Conservation (phyloP, 805 yeast genomes). For the Sungouiella blattae region DNA sequence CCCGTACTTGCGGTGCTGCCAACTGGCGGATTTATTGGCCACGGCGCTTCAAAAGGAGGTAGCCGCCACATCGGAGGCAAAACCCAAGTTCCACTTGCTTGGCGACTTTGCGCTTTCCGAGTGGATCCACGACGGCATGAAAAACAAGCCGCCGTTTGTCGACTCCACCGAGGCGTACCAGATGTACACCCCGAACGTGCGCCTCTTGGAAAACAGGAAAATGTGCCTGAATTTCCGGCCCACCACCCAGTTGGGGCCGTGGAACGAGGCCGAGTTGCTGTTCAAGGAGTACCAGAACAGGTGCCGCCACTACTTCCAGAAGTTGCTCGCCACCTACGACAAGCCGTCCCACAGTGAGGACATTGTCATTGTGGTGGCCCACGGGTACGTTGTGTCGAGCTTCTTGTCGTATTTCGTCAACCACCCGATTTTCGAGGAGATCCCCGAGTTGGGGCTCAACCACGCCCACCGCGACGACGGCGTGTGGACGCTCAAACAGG, state of each 20-base stretch:
- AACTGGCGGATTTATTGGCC: constrained; percentile 39
- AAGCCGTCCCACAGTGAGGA: constrained; percentile 29
- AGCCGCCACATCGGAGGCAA: constrained; percentile 32
- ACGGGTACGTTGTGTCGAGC: constrained; percentile 40
- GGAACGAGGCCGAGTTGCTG: constrained; percentile 38
- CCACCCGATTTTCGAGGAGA: constrained; percentile 44
- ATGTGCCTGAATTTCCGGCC: constrained; percentile 41
- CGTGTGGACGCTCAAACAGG: constrained; percentile 32
- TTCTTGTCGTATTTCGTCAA: constrained; percentile 37
- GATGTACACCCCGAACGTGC: constrained; percentile 43
- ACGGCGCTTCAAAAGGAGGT: constrained; percentile 25
- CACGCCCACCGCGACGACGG: constrained; percentile 24
- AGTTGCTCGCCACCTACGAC: constrained; percentile 41
- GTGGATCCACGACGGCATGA: constrained; percentile 45
- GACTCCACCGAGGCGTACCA: constrained; percentile 45
- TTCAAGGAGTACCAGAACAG: constrained; percentile 38
- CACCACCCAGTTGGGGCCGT: constrained; percentile 39
- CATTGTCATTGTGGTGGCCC: constrained; percentile 36
- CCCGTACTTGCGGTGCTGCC: constrained; percentile 43
- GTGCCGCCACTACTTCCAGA: constrained; percentile 37
- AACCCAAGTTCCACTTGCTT: constrained; percentile 34
- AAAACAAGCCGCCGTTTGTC: constrained; percentile 37
- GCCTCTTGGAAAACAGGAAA: constrained; percentile 28
- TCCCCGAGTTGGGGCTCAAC: constrained; percentile 38
- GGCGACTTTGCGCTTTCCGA: constrained; percentile 45